A percentile compares a stretch with the other conserved stretches of the same genome.
Evolutionary conservation across 1,284 basidiomycete genomes (phyloP).

Genomic region (Irpex sp.): DNA sequence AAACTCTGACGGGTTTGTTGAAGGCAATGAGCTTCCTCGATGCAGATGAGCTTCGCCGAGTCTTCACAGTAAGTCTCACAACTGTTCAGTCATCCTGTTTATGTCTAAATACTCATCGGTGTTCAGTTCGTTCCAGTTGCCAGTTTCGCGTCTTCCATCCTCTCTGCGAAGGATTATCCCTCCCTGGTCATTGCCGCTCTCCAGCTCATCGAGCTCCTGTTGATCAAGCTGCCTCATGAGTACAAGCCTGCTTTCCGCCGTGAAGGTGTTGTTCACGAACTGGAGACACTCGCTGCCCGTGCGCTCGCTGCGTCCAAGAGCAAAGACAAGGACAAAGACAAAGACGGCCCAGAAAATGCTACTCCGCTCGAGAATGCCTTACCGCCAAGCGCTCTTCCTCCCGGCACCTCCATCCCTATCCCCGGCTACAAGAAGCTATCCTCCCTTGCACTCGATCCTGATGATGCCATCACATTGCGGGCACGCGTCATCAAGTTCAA

Average conservation of each 20-base stretch:
- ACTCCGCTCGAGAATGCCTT: constrained; percentile 32
- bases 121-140: constrained; percentile 85
- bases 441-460: constrained; percentile 69
- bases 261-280: constrained; percentile 93
- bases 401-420: constrained; percentile 38
- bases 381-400: constrained; percentile 25
- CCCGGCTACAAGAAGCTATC: constrained; percentile 66
- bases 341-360: constrained; percentile 36
- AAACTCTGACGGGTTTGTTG: constrained; percentile 81
- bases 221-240: constrained; percentile 76
- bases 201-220: constrained; percentile 87
- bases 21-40: constrained; percentile 90
- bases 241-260: constrained; percentile 87
- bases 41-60: constrained; percentile 67
- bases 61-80: constrained; percentile 60
- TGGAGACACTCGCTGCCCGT: constrained; percentile 70
- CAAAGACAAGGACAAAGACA: constrained; percentile 48
- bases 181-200: constrained; percentile 82
- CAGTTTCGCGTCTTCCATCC: constrained; percentile 87
- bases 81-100: neutral
- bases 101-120: neutral
- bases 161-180: constrained; percentile 88
- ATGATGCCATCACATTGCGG: constrained; percentile 88
- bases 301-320: constrained; percentile 53
- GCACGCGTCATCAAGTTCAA: constrained; percentile 84